Evolutionary conservation across 139 green algal species (phyloP).

Genomic region (Coelastrella sp.): DNA sequence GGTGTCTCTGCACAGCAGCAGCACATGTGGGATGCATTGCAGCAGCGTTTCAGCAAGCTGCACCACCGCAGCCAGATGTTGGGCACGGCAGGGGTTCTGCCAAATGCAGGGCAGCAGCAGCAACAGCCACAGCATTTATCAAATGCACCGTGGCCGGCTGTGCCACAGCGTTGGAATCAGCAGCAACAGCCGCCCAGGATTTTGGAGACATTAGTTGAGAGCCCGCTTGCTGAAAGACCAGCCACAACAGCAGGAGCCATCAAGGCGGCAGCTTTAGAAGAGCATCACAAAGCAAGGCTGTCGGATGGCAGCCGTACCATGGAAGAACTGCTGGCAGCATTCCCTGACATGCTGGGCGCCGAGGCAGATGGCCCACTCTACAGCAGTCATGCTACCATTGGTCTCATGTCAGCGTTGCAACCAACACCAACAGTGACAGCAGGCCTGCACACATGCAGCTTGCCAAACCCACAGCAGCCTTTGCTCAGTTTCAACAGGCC

Average conservation of each 20-base stretch:
- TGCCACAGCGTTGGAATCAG: not conserved
- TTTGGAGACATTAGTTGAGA: not conserved
- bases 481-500: not conserved
- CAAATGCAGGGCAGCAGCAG: slow-evolving; percentile 9
- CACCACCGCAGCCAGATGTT: not conserved
- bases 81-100: not conserved
- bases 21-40: slow-evolving; percentile 18
- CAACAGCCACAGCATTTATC: not conserved
- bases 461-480: not conserved
- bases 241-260: slow-evolving; percentile 1
- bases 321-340: slow-evolving; percentile 19
- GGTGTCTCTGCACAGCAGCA: not conserved
- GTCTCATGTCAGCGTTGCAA: slow-evolving; percentile 21
- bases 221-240: not conserved
- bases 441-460: not conserved
- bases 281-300: not conserved
- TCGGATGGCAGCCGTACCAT: slow-evolving; percentile 8
- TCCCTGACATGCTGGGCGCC: slow-evolving; percentile 9
- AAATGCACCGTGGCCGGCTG: too few species aligned
- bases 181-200: slow-evolving; percentile 8
- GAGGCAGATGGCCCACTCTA: not conserved
- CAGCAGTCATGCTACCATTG: slow-evolving; percentile 32
- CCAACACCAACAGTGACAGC: slow-evolving; percentile 16
- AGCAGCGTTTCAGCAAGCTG: slow-evolving; percentile 34
- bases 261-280: not conserved